These are phyloP conservation scores for Patellaria atrata DNA, from an alignment of 495 filamentous ascomycete genomes.

Conservation along the genomic window DNA sequence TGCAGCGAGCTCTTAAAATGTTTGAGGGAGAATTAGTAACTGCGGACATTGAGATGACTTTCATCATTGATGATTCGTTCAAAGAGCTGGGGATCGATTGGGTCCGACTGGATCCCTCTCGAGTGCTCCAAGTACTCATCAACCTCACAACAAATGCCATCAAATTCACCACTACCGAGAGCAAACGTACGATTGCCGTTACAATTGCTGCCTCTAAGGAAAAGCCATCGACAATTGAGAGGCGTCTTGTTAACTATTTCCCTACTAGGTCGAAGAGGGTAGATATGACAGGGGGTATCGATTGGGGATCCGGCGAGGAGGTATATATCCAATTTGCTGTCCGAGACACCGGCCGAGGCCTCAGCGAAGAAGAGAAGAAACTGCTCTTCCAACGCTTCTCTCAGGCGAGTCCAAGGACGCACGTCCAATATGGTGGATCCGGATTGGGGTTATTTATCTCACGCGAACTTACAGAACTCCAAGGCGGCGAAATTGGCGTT, in stretches of 20 bases:
- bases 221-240: too few species aligned
- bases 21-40: constrained; percentile 56
- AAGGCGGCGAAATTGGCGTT: constrained; percentile 76
- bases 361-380: constrained; percentile 58
- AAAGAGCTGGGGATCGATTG: constrained; percentile 43
- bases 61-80: constrained; percentile 44
- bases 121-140: constrained; percentile 54
- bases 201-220: constrained; percentile 51
- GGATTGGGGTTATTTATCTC: constrained; percentile 77
- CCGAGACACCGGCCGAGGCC: constrained; percentile 62
- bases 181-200: constrained; percentile 45
- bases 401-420: constrained; percentile 63
- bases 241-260: constrained; percentile 26
- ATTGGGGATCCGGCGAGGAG: constrained; percentile 57
- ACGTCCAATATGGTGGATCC: constrained; percentile 69
- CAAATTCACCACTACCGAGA: constrained; percentile 34
- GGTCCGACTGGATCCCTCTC: constrained; percentile 53
- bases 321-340: constrained; percentile 61
- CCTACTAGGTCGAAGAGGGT: constrained; percentile 23
- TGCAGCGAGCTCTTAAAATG: constrained; percentile 55
- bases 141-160: constrained; percentile 36
- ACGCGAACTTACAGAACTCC: constrained; percentile 59
- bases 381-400: constrained; percentile 70
- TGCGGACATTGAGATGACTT: constrained; percentile 49
- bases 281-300: constrained; percentile 36